These are phyloP conservation scores for Murraya paniculata DNA, from an alignment of 345 rosid species.

Conservation along the genomic window DNA sequence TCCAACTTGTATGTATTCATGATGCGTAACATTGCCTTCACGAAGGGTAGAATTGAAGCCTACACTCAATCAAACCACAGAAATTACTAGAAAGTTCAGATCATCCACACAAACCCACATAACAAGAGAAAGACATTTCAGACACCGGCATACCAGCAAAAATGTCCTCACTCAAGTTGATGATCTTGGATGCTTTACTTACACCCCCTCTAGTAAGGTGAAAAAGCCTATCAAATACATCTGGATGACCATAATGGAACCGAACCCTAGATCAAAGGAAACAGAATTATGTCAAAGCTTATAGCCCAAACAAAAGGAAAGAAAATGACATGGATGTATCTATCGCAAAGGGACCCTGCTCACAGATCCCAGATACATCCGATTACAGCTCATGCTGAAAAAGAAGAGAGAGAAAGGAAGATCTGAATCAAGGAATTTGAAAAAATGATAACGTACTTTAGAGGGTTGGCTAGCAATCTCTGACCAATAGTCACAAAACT, in stretches of 20 bases:
- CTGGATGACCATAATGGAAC: constrained; percentile 99
- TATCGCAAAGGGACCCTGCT: neutral
- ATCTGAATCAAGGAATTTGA: neutral
- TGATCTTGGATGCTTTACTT: constrained; percentile 95
- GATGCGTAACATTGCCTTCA: constrained; percentile 99
- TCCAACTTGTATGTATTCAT: constrained; percentile 98
- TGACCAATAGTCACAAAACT: constrained; percentile 99
- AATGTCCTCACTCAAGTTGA: constrained; percentile 97
- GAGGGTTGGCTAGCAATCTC: constrained; percentile 90
- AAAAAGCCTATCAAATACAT: constrained; percentile 97
- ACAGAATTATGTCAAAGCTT: neutral
- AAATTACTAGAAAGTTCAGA: constrained; percentile 1
- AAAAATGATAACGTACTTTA: constrained; percentile 59
- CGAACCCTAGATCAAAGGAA: constrained; percentile 66
- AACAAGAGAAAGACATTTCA: constrained; percentile 5
- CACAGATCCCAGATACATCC: neutral
- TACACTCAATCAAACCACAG: constrained; percentile 28
- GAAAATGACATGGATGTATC: neutral
- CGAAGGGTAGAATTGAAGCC: constrained; percentile 99
- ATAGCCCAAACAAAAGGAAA: neutral
- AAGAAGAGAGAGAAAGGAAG: neutral
- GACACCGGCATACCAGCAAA: constrained; percentile 71
- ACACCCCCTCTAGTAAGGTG: constrained; percentile 98
- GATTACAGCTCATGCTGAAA: neutral
- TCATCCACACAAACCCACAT: constrained; percentile 7